These are phyloP conservation scores for Phaeosphaeriaceae sp. DNA, from an alignment of 2,329 filamentous ascomycete species.

Conservation along the genomic window DNA sequence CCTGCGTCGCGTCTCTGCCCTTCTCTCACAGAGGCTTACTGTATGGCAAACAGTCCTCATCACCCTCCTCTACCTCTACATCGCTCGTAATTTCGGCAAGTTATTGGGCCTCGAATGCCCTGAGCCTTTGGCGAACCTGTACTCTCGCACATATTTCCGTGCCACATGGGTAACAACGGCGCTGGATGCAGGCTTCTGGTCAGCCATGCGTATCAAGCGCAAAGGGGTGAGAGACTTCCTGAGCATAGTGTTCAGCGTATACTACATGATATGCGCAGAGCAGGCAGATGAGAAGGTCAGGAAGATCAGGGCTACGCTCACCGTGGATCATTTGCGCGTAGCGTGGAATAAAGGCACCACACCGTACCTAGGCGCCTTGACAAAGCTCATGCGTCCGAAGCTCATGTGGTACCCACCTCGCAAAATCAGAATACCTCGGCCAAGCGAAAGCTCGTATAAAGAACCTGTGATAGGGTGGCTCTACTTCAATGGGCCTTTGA, in stretches of 20 bases:
- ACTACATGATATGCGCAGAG: constrained; percentile 92
- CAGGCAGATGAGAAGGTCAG: constrained; percentile 96
- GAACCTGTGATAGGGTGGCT: constrained; percentile 88
- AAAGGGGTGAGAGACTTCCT: constrained; percentile 84
- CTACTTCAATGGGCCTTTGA: constrained; percentile 89
- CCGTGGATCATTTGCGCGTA: constrained; percentile 87
- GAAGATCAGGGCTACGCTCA: constrained; percentile 84
- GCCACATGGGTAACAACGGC: constrained; percentile 97
- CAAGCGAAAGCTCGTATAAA: constrained; percentile 78
- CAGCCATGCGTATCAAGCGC: constrained; percentile 86
- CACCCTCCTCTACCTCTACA: constrained; percentile 89
- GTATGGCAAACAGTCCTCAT: constrained; percentile 88
- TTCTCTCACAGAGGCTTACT: constrained; percentile 75
- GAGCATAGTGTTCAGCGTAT: constrained; percentile 83
- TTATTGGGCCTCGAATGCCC: constrained; percentile 89
- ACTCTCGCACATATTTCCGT: constrained; percentile 89
- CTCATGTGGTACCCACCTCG: constrained; percentile 83
- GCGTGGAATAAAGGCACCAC: constrained; percentile 96
- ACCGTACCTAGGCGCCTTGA: constrained; percentile 79
- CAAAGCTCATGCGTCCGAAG: constrained; percentile 75
- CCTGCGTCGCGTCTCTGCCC: constrained; percentile 72
- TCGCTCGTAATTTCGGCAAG: constrained; percentile 91
- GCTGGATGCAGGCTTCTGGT: constrained; percentile 97
- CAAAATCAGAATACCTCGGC: constrained; percentile 82
- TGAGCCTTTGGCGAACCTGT: constrained; percentile 92